phyloP scores from a whole-genome alignment of 495 filamentous ascomycete genomes.

The Apodospora peruviana region DNA sequence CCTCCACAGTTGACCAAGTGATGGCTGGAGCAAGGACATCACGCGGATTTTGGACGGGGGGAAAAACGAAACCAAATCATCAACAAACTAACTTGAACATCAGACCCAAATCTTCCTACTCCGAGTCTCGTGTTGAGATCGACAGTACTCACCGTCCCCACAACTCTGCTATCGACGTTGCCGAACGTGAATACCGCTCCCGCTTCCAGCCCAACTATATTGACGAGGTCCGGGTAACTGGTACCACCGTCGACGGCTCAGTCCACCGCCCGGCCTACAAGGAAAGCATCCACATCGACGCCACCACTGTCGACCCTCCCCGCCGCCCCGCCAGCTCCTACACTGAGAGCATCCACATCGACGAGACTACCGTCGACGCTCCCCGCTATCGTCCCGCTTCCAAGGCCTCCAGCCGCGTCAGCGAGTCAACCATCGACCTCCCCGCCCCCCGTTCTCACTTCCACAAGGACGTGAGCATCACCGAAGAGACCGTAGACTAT shows the following conservation, averaged over 20 bases:
- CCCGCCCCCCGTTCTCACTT: conserved; percentile 22
- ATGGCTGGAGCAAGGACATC: background rate
- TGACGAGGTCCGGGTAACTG: conserved; percentile 47
- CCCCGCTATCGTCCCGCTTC: conserved; percentile 19
- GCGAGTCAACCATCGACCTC: conserved; percentile 47
- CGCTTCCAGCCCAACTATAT: conserved; percentile 66
- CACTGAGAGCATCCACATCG: conserved; percentile 31
- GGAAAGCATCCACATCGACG: conserved; percentile 33
- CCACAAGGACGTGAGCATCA: conserved; percentile 33
- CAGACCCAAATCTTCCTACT: conserved; percentile 49
- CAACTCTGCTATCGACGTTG: conserved; percentile 64
- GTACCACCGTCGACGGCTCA: conserved; percentile 43
- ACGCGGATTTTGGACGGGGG: background rate
- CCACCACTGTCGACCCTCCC: conserved; percentile 46
- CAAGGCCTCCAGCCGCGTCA: conserved; percentile 29
- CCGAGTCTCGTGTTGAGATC: conserved; percentile 60
- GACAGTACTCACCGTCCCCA: conserved; percentile 45
- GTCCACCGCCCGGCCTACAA: conserved; percentile 24
- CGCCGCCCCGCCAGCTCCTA: conserved; percentile 13
- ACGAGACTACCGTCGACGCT: conserved; percentile 49
- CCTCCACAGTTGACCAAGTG: background rate
- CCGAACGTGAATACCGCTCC: conserved; percentile 80
- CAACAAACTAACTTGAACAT: conserved; percentile 8
- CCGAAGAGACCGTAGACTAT: conserved; percentile 39
- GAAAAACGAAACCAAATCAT: background rate